A percentile compares a stretch with the other conserved stretches of the same genome.
Conservation (phyloP, 805 yeast genomes). For the Myxozyma sirexii region DNA sequence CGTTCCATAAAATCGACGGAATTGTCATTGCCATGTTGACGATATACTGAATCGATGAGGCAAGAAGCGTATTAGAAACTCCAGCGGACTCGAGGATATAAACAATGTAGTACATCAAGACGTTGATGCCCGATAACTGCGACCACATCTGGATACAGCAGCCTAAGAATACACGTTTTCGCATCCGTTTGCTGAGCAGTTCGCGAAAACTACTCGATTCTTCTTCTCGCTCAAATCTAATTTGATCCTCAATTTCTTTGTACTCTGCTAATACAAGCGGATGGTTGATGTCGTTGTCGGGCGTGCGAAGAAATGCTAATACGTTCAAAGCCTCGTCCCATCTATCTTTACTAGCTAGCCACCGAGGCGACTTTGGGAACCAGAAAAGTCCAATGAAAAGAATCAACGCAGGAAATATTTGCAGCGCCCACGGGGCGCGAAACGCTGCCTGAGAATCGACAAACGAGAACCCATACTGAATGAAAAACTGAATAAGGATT, state of each 20-base stretch:
- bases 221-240: constrained; percentile 30
- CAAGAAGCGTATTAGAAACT: constrained; percentile 51
- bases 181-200: constrained; percentile 18
- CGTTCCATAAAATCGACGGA: constrained; percentile 58
- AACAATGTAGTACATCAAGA: constrained; percentile 53
- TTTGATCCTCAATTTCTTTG: constrained; percentile 34
- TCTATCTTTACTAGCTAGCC: constrained; percentile 53
- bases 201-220: constrained; percentile 18
- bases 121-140: constrained; percentile 50
- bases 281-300: constrained; percentile 35
- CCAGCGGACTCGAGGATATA: constrained; percentile 53
- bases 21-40: constrained; percentile 55
- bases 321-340: constrained; percentile 60
- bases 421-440: constrained; percentile 66
- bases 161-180: constrained; percentile 46
- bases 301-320: constrained; percentile 51
- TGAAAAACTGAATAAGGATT: constrained; percentile 41
- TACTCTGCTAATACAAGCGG: constrained; percentile 34
- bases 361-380: constrained; percentile 48
- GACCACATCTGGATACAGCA: constrained; percentile 38
- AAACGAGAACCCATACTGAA: constrained; percentile 49
- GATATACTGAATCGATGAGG: constrained; percentile 50
- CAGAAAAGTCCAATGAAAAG: constrained; percentile 48
- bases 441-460: constrained; percentile 53
- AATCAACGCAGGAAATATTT: constrained; percentile 55